Evolutionary conservation across 2,329 filamentous ascomycete genomes (phyloP).

Genomic region (Botryosphaeria agaves): DNA sequence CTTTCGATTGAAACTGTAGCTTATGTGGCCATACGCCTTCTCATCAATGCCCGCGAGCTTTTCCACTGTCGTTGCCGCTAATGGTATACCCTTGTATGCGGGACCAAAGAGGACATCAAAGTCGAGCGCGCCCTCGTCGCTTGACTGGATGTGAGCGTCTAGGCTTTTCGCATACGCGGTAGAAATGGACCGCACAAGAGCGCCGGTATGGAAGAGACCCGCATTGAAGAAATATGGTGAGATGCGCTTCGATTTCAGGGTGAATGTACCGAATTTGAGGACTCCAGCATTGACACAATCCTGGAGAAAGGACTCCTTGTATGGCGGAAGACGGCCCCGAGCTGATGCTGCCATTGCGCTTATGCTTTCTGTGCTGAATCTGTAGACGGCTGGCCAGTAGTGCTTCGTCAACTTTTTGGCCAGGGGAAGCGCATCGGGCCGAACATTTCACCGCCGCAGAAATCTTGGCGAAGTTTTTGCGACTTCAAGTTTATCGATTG

Average conservation of each 20-base stretch:
- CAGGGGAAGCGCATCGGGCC: too few relatives aligned
- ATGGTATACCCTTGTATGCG: conserved; percentile 91
- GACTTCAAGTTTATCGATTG: too few relatives aligned
- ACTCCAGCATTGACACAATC: conserved; percentile 51
- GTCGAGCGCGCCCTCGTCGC: conserved; percentile 33
- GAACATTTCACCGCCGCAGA: too few relatives aligned
- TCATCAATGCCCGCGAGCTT: conserved; percentile 56
- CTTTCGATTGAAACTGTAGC: conserved; percentile 89
- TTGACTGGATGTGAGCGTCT: conserved; percentile 30
- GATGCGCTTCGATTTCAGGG: conserved; percentile 76
- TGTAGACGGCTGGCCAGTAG: too few relatives aligned
- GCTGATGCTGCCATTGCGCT: too few relatives aligned
- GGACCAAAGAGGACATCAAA: conserved; percentile 86
- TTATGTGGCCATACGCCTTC: conserved; percentile 47
- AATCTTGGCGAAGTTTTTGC: too few relatives aligned
- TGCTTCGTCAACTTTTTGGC: too few relatives aligned
- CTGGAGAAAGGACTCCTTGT: conserved; percentile 58
- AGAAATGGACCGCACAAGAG: conserved; percentile 60
- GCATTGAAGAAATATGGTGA: conserved; percentile 99
- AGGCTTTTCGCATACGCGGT: conserved; percentile 59
- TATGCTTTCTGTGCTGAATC: too few relatives aligned
- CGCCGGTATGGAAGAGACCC: conserved; percentile 70
- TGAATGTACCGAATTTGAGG: conserved; percentile 69
- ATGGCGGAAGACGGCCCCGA: conserved; percentile 25
- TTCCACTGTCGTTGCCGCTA: conserved; percentile 61